Conservation (phyloP, 2,329 filamentous ascomycete species). For the Ramularia endophylla region DNA sequence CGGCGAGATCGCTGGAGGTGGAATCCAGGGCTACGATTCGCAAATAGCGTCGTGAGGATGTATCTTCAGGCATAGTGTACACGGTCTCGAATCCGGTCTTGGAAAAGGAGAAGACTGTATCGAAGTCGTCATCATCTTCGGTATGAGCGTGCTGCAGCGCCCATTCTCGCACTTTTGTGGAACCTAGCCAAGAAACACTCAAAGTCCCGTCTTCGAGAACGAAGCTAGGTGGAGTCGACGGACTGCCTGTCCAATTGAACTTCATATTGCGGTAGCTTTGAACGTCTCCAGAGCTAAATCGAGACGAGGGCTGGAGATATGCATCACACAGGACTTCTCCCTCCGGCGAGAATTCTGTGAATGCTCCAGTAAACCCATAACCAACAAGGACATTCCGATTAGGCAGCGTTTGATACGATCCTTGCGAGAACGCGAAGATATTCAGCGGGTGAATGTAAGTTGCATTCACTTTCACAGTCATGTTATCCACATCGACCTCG, state of each 20-base stretch:
- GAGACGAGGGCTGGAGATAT: constrained; percentile 44
- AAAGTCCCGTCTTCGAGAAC: constrained; percentile 24
- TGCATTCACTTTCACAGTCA: constrained; percentile 25
- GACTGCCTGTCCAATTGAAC: constrained; percentile 42
- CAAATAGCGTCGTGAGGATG: constrained; percentile 12
- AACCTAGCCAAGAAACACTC: constrained; percentile 48
- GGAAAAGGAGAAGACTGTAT: constrained; percentile 4
- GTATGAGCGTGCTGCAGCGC: no score
- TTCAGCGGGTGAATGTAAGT: constrained; percentile 21
- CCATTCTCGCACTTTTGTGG: constrained; percentile 41
- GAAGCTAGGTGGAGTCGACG: constrained; percentile 22
- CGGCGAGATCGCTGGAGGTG: constrained; percentile 5
- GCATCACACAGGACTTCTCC: constrained; percentile 49
- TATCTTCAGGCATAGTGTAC: constrained; percentile 8
- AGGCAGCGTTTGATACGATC: constrained; percentile 48
- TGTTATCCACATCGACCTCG: constrained; percentile 22
- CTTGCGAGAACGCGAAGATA: constrained; percentile 45
- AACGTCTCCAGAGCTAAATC: constrained; percentile 31
- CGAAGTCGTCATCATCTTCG: constrained; percentile 26
- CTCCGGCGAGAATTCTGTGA: constrained; percentile 38
- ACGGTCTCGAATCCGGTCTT: constrained; percentile 20
- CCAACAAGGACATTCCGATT: constrained; percentile 51
- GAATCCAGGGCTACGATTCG: constrained; percentile 18
- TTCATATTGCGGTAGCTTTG: constrained; percentile 49
- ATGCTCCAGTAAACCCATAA: constrained; percentile 43